Evolutionary conservation across 2,329 filamentous ascomycete species (phyloP).

Genomic region (Fonsecaea nubica): DNA sequence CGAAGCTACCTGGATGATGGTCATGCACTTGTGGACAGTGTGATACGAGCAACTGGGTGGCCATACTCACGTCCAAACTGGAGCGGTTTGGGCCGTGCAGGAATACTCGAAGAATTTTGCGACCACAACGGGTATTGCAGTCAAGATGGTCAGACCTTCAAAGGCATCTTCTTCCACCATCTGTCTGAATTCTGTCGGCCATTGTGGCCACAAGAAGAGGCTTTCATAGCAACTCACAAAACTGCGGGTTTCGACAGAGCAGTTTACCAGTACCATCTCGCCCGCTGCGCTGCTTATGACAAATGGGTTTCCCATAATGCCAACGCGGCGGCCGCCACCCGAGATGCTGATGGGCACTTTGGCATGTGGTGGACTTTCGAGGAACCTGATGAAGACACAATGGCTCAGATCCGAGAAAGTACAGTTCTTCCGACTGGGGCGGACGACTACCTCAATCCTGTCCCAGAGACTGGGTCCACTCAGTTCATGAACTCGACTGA

Average conservation of each 20-base stretch:
- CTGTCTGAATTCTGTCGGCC: constrained; percentile 77
- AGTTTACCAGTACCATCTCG: constrained; percentile 52
- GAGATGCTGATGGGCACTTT: constrained; percentile 72
- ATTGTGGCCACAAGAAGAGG: constrained; percentile 59
- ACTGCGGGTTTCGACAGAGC: constrained; percentile 45
- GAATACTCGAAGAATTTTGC: constrained; percentile 83
- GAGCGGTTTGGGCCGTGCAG: constrained; percentile 77
- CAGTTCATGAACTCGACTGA: constrained; percentile 54
- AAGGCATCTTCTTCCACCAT: constrained; percentile 94
- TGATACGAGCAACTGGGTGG: constrained; percentile 82
- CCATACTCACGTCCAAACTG: constrained; percentile 59
- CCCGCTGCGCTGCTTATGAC: constrained; percentile 69
- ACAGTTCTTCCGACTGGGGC: constrained; percentile 51
- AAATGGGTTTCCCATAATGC: constrained; percentile 83
- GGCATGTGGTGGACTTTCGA: constrained; percentile 79
- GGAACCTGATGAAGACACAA: constrained; percentile 24
- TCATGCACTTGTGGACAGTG: constrained; percentile 74
- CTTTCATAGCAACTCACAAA: constrained; percentile 47
- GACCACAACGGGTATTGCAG: constrained; percentile 76
- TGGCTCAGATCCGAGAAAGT: constrained; percentile 32
- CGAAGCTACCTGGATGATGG: constrained; percentile 76
- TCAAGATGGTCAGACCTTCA: constrained; percentile 88
- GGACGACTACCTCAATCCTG: constrained; percentile 56
- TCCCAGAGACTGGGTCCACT: constrained; percentile 21
- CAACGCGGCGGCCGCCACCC: constrained; percentile 72